phyloP scores from a whole-genome alignment of 139 green algal genomes.

The Desmodesmus armatus region DNA sequence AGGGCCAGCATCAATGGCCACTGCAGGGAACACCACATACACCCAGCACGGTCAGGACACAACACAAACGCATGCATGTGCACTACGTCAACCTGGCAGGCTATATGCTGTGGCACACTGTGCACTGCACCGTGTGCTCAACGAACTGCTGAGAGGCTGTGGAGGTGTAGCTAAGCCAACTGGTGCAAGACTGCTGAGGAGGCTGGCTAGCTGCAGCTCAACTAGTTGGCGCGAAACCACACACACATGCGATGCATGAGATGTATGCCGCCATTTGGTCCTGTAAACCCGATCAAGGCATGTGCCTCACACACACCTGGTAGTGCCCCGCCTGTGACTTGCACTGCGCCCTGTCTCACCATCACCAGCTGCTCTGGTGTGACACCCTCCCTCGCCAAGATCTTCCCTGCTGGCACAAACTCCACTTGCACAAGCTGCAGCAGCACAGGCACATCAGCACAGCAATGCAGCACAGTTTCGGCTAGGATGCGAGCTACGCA shows the following conservation, averaged over 20 bases:
- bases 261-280: too few relatives aligned
- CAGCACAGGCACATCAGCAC: background rate
- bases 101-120: too few relatives aligned
- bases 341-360: slow-evolving; percentile 29
- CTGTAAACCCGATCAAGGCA: too few relatives aligned
- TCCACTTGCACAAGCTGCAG: slow-evolving; percentile 37
- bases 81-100: too few relatives aligned
- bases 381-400: slow-evolving; percentile 42
- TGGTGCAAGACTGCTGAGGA: too few relatives aligned
- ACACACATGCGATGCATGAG: too few relatives aligned
- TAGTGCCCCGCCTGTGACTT: slow-evolving; percentile 27
- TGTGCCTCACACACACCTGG: slow-evolving; percentile 20
- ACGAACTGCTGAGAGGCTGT: too few relatives aligned
- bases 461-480: background rate
- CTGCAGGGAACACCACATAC: slow-evolving; percentile 6
- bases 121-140: too few relatives aligned
- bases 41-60: background rate
- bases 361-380: slow-evolving; percentile 32
- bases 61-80: background rate
- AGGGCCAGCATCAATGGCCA: slow-evolving; percentile 26
- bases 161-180: too few relatives aligned
- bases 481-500: background rate
- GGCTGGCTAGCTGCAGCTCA: too few relatives aligned
- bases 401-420: slow-evolving; percentile 34
- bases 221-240: too few relatives aligned